Base-by-base conservation (phyloP, 306 rosid species). In the Lathyrus tuberosus region DNA sequence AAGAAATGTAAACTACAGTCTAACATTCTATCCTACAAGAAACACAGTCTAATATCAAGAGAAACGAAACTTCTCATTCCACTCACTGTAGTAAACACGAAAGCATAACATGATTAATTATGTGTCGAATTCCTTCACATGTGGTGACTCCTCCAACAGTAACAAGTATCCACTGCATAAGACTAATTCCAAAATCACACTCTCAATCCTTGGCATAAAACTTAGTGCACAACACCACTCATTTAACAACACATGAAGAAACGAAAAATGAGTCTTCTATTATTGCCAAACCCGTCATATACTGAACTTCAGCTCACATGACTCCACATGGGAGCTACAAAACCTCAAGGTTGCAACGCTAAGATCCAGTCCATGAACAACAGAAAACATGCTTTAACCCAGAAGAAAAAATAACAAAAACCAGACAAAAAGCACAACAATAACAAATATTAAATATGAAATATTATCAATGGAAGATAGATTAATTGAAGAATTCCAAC, bases 261-360 rank as follows among this genome's bases (percentile, higher is more conserved):
- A 63, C 22, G 54, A 61, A 52, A 67, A 38, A 35, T 12, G 31
- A 62, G 71, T 41, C 70, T 67, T 41, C 66, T 47, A 67, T 47
- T 11, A 76, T 11, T 37, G 70, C 42, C 33, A 57, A 74, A 61
- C 61, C 62, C 49, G 28, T n/a, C 18, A 44, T 52, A 15, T 53
- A 66, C 41, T 66, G 72, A 79, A 71, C 76, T 43, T 71, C 81
- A 72, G 63, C 76, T 26, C 57, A 43, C 30, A 54, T 17, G 37
- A 62, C 48, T 54, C 67, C 67, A 67, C 43, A 16, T 53, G 66
- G 69, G 44, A 54, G 57, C 14, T 16, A 46, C 46, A 64, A 65
- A 68, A 47, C 22, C 72, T 41, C 54, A 47, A 69, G 40, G 40
- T 20, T 72, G 40, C 22, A 18, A 41, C 62, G 26, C 67, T 56